phyloP scores from a whole-genome alignment of 345 rosid species.

The Moringa oleifera region DNA sequence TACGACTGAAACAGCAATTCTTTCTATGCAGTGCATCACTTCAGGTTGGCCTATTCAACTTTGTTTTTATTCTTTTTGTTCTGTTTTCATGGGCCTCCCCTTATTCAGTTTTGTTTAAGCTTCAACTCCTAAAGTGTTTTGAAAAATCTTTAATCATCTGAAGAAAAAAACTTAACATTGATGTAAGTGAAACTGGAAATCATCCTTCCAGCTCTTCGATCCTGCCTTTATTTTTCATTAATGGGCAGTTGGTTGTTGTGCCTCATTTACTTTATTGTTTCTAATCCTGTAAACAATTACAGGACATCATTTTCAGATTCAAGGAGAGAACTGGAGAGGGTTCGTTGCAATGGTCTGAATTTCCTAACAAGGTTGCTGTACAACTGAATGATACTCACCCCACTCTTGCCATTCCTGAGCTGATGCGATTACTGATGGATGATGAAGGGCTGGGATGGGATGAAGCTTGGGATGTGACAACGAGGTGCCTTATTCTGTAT shows the following conservation, averaged over 20 bases:
- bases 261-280: conserved; percentile 6
- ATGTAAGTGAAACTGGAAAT: neutral
- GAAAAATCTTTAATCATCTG: neutral
- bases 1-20: conserved; percentile 93
- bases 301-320: conserved; percentile 90
- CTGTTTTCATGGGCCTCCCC: neutral
- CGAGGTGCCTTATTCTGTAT: conserved; percentile 36
- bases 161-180: neutral
- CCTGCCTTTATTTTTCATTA: neutral
- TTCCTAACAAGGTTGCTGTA: conserved; percentile 84
- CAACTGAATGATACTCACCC: conserved; percentile 99
- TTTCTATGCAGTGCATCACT: conserved; percentile 97
- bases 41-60: conserved; percentile 53
- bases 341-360: conserved; percentile 74
- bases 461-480: conserved; percentile 91
- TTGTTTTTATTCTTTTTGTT: neutral
- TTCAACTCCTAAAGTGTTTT: neutral
- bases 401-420: conserved; percentile 95
- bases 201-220: neutral
- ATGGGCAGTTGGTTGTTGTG: neutral
- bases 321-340: conserved; percentile 56
- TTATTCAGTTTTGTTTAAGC: too few relatives aligned
- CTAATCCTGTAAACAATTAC: conserved; percentile 24
- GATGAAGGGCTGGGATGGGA: conserved; percentile 96
- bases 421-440: conserved; percentile 89